A percentile compares a stretch with the other conserved stretches of the same genome.
These are phyloP conservation scores for Cladophialophora bantiana DNA, from an alignment of 2,329 filamentous ascomycete species.

Conservation along the genomic window DNA sequence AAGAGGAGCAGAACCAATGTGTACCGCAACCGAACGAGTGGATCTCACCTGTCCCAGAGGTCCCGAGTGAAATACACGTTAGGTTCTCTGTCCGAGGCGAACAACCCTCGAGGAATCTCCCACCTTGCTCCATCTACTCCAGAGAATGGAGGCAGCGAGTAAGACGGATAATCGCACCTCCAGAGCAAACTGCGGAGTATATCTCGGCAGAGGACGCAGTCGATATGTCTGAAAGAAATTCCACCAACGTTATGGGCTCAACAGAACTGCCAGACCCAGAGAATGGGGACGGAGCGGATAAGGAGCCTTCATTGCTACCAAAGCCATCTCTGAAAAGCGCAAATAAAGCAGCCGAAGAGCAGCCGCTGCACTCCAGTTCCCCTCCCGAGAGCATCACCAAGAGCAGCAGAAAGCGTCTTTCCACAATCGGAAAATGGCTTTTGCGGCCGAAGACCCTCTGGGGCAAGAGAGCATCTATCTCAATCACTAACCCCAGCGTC, in stretches of 20 bases:
- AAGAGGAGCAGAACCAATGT: background rate
- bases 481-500: background rate
- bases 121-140: constrained; percentile 22
- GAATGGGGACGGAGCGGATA: background rate
- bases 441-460: background rate
- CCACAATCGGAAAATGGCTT: constrained; percentile 1
- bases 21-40: background rate
- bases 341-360: background rate
- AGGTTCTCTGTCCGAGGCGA: constrained; percentile 1
- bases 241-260: background rate
- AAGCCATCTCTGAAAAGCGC: background rate
- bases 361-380: background rate
- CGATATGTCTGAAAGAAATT: background rate
- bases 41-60: background rate
- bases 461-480: background rate
- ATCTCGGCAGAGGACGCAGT: background rate
- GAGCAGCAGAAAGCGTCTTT: constrained; percentile 13
- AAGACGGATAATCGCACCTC: background rate
- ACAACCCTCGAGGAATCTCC: background rate
- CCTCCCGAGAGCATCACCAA: background rate
- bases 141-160: constrained; percentile 20
- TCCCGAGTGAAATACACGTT: background rate
- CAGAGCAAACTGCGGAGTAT: background rate
- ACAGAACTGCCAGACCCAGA: background rate
- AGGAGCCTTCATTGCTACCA: background rate